phyloP scores from a whole-genome alignment of 805 yeast species.

The Debaryomyces maramus region DNA sequence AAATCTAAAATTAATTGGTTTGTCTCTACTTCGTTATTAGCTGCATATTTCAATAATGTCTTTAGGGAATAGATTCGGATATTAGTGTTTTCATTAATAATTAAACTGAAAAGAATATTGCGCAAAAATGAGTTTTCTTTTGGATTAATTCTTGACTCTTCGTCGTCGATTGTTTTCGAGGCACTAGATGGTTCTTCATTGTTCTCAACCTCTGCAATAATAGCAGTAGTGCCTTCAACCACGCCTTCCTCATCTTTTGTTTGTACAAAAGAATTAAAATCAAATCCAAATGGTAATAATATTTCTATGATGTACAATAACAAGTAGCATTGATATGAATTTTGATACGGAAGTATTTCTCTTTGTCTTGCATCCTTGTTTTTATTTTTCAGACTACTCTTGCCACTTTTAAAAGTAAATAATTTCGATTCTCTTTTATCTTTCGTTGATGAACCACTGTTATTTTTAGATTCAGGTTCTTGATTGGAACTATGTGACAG shows the following conservation, averaged over 20 bases:
- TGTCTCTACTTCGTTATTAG: constrained; percentile 31
- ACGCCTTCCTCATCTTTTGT: constrained; percentile 8
- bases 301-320: constrained; percentile 29
- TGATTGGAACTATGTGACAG: background rate
- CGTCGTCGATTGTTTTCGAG: constrained; percentile 9
- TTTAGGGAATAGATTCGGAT: constrained; percentile 37
- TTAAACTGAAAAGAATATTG: constrained; percentile 29
- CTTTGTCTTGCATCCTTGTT: constrained; percentile 15
- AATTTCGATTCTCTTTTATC: constrained; percentile 23
- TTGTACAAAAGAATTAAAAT: constrained; percentile 25
- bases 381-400: constrained; percentile 16
- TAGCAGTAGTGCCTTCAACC: constrained; percentile 9
- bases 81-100: constrained; percentile 32
- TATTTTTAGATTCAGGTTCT: background rate
- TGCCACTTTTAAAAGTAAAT: constrained; percentile 26
- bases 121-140: constrained; percentile 26
- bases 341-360: constrained; percentile 30
- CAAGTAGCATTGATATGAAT: constrained; percentile 34
- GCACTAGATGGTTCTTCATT: constrained; percentile 7
- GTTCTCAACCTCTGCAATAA: background rate
- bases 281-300: constrained; percentile 37
- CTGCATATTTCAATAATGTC: constrained; percentile 31
- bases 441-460: constrained; percentile 4
- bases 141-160: constrained; percentile 17
- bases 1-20: constrained; percentile 34